phyloP scores from a whole-genome alignment of 352 stramenopile species.

The Pythium brachiatum region DNA sequence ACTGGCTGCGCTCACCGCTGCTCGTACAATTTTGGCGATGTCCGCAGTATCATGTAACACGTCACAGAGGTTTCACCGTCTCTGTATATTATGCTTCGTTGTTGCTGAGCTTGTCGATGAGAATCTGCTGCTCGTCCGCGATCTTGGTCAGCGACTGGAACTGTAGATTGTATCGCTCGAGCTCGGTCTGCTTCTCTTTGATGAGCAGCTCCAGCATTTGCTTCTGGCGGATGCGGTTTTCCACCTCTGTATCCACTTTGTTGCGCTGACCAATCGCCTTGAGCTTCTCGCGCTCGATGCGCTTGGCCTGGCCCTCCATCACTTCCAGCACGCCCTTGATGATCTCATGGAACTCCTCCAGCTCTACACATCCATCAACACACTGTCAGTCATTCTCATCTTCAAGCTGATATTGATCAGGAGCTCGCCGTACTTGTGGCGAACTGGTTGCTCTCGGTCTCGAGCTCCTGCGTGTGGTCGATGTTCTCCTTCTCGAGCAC shows the following conservation, averaged over 20 bases:
- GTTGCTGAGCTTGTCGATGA: conserved; percentile 88
- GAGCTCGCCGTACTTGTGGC: conserved; percentile 43
- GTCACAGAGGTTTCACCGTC: conserved; percentile 2
- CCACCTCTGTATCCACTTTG: conserved; percentile 74
- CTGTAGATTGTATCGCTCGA: conserved; percentile 79
- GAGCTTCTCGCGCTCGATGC: conserved; percentile 80
- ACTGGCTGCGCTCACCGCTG: conserved; percentile 48
- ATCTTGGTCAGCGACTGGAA: conserved; percentile 77
- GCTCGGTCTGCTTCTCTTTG: conserved; percentile 80
- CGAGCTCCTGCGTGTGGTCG: conserved; percentile 67
- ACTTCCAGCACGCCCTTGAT: conserved; percentile 78
- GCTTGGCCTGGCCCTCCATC: conserved; percentile 72
- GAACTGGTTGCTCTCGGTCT: conserved; percentile 84
- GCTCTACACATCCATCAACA: conserved; percentile 35
- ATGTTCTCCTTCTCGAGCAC: conserved; percentile 83
- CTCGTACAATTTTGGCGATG: conserved; percentile 30
- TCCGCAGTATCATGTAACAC: conserved; percentile 10
- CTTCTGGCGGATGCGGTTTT: conserved; percentile 82
- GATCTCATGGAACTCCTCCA: conserved; percentile 83
- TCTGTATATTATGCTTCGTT: conserved; percentile 55
- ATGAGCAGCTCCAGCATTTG: conserved; percentile 75
- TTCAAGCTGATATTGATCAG: no score
- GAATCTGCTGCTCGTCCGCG: conserved; percentile 71
- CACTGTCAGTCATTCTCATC: not conserved
- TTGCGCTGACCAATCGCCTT: conserved; percentile 84